phyloP scores from a whole-genome alignment of 2,329 filamentous ascomycete species.

The Aureobasidium sp. region DNA sequence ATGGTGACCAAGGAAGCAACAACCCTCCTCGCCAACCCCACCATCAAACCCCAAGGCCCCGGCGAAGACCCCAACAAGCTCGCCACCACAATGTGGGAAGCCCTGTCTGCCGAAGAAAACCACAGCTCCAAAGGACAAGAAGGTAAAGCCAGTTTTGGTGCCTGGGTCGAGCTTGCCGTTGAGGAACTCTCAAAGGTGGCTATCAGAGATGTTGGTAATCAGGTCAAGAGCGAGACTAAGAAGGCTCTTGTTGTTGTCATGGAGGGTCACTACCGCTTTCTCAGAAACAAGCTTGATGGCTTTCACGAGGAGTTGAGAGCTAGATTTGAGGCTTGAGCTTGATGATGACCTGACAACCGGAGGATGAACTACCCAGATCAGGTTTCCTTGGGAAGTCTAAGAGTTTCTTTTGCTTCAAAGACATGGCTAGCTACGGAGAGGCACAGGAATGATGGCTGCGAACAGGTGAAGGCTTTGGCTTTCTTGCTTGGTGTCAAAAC shows the following conservation, averaged over 20 bases:
- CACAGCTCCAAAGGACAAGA: neutral
- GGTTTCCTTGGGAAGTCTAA: neutral
- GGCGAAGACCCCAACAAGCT: neutral
- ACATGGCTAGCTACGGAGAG: neutral
- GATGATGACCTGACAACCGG: too few relatives aligned
- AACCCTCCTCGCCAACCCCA: neutral
- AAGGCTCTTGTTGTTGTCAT: neutral
- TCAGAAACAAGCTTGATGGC: neutral
- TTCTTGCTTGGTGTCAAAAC: too few relatives aligned
- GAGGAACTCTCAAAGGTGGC: neutral
- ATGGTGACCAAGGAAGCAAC: neutral
- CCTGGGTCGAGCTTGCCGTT: neutral
- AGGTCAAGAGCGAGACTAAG: neutral
- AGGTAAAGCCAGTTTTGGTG: neutral
- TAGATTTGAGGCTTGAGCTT: neutral
- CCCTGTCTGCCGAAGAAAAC: neutral
- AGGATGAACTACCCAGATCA: neutral
- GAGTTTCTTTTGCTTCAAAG: neutral
- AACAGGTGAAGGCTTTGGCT: neutral
- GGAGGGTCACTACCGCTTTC: neutral
- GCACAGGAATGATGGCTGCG: neutral
- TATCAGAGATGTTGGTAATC: neutral
- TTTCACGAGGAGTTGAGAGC: neutral
- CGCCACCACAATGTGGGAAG: neutral
- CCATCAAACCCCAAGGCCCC: neutral